Percentiles rank a stretch among this genome's conserved stretches.
Evolutionary conservation across 345 rosid species (phyloP).

Genomic region (Corymbia maculata): DNA sequence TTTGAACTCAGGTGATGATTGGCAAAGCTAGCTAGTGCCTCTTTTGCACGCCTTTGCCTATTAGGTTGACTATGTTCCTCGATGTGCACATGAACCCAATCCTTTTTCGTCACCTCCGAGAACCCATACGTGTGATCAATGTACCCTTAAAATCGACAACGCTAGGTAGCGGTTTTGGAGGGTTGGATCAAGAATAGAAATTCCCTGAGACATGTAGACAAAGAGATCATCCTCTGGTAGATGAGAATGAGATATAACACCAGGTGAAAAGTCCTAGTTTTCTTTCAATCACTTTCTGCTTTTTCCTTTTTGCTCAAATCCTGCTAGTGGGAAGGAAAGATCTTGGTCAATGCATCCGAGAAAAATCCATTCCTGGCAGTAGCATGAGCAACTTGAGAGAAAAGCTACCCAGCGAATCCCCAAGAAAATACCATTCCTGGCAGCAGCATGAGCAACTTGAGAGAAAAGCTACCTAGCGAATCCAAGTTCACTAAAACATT

Average conservation of each 20-base stretch:
- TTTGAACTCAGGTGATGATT: neutral
- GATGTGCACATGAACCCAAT: neutral
- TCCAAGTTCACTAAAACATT: neutral
- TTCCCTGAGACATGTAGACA: neutral
- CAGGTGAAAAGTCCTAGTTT: neutral
- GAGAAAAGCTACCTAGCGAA: no score
- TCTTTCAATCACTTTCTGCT: neutral
- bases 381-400: no score
- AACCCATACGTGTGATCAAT: neutral
- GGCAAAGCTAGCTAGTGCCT: neutral
- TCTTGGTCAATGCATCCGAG: neutral
- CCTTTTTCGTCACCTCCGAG: neutral
- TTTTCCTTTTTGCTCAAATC: neutral
- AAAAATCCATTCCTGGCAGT: no score
- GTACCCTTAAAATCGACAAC: neutral
- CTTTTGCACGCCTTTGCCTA: neutral
- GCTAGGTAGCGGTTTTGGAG: neutral
- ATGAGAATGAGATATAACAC: neutral
- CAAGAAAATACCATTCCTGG: no score
- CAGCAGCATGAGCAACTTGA: no score
- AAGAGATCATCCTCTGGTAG: neutral
- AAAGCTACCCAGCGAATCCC: no score
- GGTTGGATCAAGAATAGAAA: neutral
- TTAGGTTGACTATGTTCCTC: neutral
- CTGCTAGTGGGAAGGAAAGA: neutral